Evolutionary conservation across 2,329 filamentous ascomycete genomes (phyloP).

Genomic region (Penicillium sp.): DNA sequence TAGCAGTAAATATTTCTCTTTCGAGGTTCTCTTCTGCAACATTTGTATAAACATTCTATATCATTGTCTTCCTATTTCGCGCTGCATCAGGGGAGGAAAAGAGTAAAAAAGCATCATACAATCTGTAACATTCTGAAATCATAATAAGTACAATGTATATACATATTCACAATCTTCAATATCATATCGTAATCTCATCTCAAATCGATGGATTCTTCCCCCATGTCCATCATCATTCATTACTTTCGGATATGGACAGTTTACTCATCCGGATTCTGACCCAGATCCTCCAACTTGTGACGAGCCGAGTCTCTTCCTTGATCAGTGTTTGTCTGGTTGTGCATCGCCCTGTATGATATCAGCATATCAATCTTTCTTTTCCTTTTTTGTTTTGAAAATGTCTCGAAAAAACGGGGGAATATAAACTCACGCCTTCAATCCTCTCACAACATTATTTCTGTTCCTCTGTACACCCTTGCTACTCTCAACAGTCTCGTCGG

Average conservation of each 20-base stretch:
- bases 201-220: background rate
- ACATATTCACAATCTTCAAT: constrained; percentile 5
- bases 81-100: background rate
- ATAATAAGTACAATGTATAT: constrained; percentile 5
- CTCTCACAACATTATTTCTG: constrained; percentile 20
- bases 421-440: constrained; percentile 22
- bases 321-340: constrained; percentile 18
- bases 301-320: constrained; percentile 11
- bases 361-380: background rate
- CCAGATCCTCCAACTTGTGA: constrained; percentile 10
- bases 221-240: background rate
- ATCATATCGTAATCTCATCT: background rate
- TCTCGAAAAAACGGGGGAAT: background rate
- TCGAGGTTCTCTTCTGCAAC: background rate
- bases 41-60: background rate
- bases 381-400: background rate
- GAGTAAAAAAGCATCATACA: background rate
- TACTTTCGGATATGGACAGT: background rate
- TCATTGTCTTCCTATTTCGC: background rate
- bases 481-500: constrained; percentile 5
- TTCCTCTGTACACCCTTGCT: constrained; percentile 16
- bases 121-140: background rate
- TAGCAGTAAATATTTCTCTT: background rate
- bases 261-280: constrained; percentile 13
- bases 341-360: constrained; percentile 16